phyloP scores from a whole-genome alignment of 495 filamentous ascomycete species.

The Copromyces sp. region DNA sequence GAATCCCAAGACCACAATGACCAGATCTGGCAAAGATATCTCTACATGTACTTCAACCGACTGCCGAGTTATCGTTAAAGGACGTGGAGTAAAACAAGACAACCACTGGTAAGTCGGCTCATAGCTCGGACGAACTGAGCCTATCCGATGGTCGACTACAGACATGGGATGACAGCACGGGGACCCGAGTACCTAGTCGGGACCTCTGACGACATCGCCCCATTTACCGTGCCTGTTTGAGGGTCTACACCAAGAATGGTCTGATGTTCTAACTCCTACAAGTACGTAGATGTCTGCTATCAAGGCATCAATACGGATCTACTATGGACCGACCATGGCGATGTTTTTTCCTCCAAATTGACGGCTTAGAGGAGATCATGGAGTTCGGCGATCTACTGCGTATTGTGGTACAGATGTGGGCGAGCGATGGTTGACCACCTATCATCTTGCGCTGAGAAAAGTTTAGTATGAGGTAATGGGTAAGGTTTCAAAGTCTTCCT shows the following conservation, averaged over 20 bases:
- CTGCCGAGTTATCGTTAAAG: background rate
- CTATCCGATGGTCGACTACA: background rate
- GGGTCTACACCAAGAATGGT: too few species aligned
- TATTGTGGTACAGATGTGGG: too few species aligned
- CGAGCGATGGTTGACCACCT: too few species aligned
- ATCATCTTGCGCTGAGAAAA: background rate
- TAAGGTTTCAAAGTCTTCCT: background rate
- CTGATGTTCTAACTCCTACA: too few species aligned
- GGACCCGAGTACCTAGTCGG: background rate
- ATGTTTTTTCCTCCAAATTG: too few species aligned
- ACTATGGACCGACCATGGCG: too few species aligned
- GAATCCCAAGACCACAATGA: background rate
- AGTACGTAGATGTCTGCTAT: too few species aligned
- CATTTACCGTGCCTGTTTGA: background rate
- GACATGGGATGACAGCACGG: background rate
- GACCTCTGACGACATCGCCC: background rate
- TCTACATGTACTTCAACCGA: background rate
- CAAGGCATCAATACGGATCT: too few species aligned
- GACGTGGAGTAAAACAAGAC: background rate
- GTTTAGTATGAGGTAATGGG: background rate
- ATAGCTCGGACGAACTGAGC: background rate
- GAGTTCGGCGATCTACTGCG: too few species aligned
- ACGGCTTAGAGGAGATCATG: too few species aligned
- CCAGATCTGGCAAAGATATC: background rate
- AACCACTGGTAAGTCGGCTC: background rate